Evolutionary conservation across 495 filamentous ascomycete species (phyloP).

Genomic region (Cercophora scortea): DNA sequence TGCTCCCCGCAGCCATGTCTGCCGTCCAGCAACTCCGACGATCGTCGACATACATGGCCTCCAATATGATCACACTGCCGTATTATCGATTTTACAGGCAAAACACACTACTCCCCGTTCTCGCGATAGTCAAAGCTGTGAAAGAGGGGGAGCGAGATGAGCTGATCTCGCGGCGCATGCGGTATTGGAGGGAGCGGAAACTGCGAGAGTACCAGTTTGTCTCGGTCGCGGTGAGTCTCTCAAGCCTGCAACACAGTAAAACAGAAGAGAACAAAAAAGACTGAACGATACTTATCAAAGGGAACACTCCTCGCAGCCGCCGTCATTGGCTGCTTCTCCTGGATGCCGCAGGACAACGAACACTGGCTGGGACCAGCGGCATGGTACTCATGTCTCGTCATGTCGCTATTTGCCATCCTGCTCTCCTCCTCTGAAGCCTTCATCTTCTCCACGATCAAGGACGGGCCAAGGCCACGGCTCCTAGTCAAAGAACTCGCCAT

Average conservation of each 20-base stretch:
- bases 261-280: not conserved
- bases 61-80: not conserved
- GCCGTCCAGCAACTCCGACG: not conserved
- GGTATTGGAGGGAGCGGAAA: not conserved
- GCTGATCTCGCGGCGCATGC: not conserved
- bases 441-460: not conserved
- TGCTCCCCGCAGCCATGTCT: too few species aligned
- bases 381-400: not conserved
- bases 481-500: not conserved
- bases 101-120: not conserved
- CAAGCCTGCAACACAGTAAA: not conserved
- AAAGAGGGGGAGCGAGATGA: not conserved
- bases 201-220: constrained; percentile 1
- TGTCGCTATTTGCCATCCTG: not conserved
- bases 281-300: not conserved
- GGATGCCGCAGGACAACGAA: not conserved
- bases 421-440: not conserved
- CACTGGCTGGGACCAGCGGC: not conserved
- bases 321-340: constrained; percentile 1
- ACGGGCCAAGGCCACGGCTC: not conserved
- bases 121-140: not conserved
- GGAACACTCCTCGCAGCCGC: not conserved
- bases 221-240: not conserved
- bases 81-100: constrained; percentile 3
- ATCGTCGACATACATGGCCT: not conserved